phyloP scores from a whole-genome alignment of 169 alveolate genomes.

The Cryptosporidium felis region DNA sequence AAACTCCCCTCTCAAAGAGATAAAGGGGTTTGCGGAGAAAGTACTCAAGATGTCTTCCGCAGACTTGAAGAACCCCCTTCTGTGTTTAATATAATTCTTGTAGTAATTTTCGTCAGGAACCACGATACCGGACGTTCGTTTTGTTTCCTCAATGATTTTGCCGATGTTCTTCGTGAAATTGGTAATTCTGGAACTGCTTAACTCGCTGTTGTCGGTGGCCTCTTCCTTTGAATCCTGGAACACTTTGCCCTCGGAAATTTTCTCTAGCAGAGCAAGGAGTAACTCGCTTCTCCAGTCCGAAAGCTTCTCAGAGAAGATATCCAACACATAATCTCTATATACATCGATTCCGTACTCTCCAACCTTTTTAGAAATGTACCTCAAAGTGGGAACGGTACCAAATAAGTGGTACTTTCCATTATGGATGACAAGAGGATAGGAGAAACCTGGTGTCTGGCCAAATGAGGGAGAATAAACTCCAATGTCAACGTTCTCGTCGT shows the following conservation, averaged over 20 bases:
- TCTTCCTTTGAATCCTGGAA: slow-evolving; percentile 15
- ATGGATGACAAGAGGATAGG: slow-evolving; percentile 45
- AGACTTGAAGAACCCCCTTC: slow-evolving; percentile 12
- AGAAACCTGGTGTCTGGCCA: background rate
- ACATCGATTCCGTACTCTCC: slow-evolving; percentile 70
- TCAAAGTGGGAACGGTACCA: slow-evolving; percentile 40
- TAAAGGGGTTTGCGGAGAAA: slow-evolving; percentile 41
- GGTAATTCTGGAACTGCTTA: background rate
- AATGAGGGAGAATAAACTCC: slow-evolving; percentile 2
- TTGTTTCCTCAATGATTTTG: background rate
- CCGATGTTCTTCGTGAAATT: slow-evolving; percentile 11
- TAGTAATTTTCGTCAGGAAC: background rate
- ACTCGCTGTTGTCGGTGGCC: background rate
- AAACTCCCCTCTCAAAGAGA: slow-evolving; percentile 33
- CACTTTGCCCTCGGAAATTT: background rate
- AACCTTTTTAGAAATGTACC: slow-evolving; percentile 48
- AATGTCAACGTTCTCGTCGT: slow-evolving; percentile 26
- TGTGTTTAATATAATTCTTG: background rate
- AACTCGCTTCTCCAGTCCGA: slow-evolving; percentile 49
- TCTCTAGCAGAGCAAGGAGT: slow-evolving; percentile 47
- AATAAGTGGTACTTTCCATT: slow-evolving; percentile 15
- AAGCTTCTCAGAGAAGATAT: slow-evolving; percentile 9
- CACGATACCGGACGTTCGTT: background rate
- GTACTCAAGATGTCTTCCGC: slow-evolving; percentile 5
- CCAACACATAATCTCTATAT: slow-evolving; percentile 49